Percentiles rank a stretch among this genome's conserved stretches.
These are phyloP conservation scores for Aphanomyces stellatus DNA, from an alignment of 352 stramenopile genomes.

Conservation along the genomic window DNA sequence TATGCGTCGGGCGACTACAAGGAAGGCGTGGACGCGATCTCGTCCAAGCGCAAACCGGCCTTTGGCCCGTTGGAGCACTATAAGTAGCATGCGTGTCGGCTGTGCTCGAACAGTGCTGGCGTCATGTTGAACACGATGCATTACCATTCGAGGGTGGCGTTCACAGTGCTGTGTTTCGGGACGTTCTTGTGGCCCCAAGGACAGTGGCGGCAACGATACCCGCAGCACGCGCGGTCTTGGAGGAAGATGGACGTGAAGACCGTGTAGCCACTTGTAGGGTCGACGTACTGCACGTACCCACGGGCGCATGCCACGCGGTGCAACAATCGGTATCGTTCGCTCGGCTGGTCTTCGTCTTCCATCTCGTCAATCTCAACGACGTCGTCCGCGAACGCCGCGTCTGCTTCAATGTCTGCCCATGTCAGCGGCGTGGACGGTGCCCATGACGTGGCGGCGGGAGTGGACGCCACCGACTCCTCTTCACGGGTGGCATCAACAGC, in stretches of 20 bases:
- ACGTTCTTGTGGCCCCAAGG: slow-evolving; percentile 19
- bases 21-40: slow-evolving; percentile 69
- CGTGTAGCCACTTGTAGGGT: slow-evolving; percentile 13
- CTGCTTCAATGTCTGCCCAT: neutral
- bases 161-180: neutral
- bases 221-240: slow-evolving; percentile 16
- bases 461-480: neutral
- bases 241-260: slow-evolving; percentile 10
- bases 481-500: no score
- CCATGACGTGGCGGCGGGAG: neutral
- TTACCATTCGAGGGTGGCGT: slow-evolving; percentile 8
- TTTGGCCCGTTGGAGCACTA: slow-evolving; percentile 48
- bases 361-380: slow-evolving; percentile 16
- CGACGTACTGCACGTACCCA: slow-evolving; percentile 17
- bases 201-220: slow-evolving; percentile 16
- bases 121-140: no score
- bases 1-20: slow-evolving; percentile 72
- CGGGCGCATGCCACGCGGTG: slow-evolving; percentile 14
- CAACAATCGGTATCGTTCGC: slow-evolving; percentile 16
- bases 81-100: slow-evolving; percentile 19
- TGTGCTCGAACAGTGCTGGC: no score
- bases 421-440: slow-evolving; percentile 4
- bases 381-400: neutral
- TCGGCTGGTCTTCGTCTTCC: slow-evolving; percentile 8
- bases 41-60: slow-evolving; percentile 41